phyloP scores from a whole-genome alignment of 1,139 yeast species.

The Saccharomyces hybrid region DNA sequence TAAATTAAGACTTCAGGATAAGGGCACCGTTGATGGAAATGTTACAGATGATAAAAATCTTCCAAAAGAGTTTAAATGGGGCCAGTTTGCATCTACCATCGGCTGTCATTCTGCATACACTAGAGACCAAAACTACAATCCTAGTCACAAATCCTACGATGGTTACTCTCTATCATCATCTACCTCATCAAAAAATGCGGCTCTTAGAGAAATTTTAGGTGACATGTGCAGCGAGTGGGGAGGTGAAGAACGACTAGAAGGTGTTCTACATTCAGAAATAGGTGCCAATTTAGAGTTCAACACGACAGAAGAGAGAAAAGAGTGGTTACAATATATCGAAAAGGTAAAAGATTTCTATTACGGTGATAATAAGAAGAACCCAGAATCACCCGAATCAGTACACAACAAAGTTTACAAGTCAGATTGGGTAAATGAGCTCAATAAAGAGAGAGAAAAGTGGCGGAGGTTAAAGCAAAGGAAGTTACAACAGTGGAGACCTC shows the following conservation, averaged over 20 bases:
- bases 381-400: background rate
- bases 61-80: constrained; percentile 21
- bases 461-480: constrained; percentile 39
- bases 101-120: constrained; percentile 26
- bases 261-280: constrained; percentile 43
- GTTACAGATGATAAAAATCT: background rate
- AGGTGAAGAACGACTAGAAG: constrained; percentile 56
- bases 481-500: constrained; percentile 58
- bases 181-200: constrained; percentile 5
- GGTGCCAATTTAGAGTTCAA: constrained; percentile 24
- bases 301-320: constrained; percentile 25
- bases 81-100: constrained; percentile 18
- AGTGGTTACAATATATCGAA: constrained; percentile 26
- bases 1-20: constrained; percentile 5
- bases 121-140: constrained; percentile 9
- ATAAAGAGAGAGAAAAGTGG: constrained; percentile 26
- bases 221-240: constrained; percentile 52
- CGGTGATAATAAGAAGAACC: constrained; percentile 6
- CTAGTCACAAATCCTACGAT: background rate
- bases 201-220: constrained; percentile 23
- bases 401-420: background rate
- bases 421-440: constrained; percentile 21
- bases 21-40: background rate
- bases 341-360: constrained; percentile 27
- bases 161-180: constrained; percentile 2